Evolutionary conservation across 1,284 basidiomycete genomes (phyloP).

Genomic region (Ceratobasidium sp.): DNA sequence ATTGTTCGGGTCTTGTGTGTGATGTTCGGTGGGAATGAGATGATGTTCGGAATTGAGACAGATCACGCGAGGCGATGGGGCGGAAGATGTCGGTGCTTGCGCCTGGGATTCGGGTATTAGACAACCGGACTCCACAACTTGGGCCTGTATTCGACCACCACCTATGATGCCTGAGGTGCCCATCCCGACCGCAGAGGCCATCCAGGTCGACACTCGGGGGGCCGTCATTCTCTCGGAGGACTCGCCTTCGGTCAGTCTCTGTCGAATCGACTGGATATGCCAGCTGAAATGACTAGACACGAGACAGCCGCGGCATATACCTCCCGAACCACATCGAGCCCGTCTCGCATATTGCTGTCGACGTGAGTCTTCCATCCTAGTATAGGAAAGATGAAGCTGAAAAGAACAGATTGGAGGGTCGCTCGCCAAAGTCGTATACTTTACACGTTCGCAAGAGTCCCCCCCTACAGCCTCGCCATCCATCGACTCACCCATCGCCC

Average conservation of each 20-base stretch:
- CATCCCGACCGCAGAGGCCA: slow-evolving; percentile 74
- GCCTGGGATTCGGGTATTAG: background rate
- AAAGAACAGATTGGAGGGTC: slow-evolving; percentile 89
- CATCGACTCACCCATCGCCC: slow-evolving; percentile 62
- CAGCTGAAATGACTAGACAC: slow-evolving; percentile 61
- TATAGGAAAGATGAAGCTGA: slow-evolving; percentile 11
- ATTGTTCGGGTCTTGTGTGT: slow-evolving; percentile 7
- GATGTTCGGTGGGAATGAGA: slow-evolving; percentile 12
- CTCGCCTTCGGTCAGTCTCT: slow-evolving; percentile 79
- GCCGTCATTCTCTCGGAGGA: slow-evolving; percentile 90
- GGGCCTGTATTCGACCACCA: background rate
- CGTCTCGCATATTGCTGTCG: slow-evolving; percentile 94
- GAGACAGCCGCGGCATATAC: slow-evolving; percentile 94
- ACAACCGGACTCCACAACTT: slow-evolving; percentile 2
- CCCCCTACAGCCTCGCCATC: slow-evolving; percentile 66
- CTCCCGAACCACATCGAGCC: slow-evolving; percentile 95
- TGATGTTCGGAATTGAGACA: slow-evolving; percentile 8
- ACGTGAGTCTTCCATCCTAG: slow-evolving; percentile 65
- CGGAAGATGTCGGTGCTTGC: slow-evolving; percentile 30
- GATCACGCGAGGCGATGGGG: slow-evolving; percentile 23
- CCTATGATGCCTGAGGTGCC: slow-evolving; percentile 38
- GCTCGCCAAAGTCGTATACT: slow-evolving; percentile 98
- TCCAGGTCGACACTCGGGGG: slow-evolving; percentile 86
- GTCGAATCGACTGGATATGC: background rate
- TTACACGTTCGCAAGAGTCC: slow-evolving; percentile 87